Evolutionary conservation across 371 early-diverging fungal species (phyloP), one percentile per base, ranked within the genome.

Genomic region (Mortierella sp.): DNA sequence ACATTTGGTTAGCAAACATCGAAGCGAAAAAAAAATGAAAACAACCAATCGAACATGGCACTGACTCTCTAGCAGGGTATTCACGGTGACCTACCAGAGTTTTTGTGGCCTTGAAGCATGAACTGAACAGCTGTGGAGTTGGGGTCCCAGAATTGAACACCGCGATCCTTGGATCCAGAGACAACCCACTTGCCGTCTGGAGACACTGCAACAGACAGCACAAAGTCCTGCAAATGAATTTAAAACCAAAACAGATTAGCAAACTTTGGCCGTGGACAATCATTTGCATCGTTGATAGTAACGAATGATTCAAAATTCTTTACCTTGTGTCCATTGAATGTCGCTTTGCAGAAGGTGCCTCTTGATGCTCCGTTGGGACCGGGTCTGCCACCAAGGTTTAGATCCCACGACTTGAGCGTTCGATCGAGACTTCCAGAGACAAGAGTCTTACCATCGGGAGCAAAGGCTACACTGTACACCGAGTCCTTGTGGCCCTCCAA

Each of bases 81-180:
- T 0, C 19, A 29, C 22, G 6, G 19, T 13, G 4, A 45, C 67
- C 74, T 88, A 95, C 95, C 95, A 69, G 97, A 97, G 86, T 98
- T 98, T 87, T 97, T 97, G 85, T 99, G 99, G 52, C 99, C 99
- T 83, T 96, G 97, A 73, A 99, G 90, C 95, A 97, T 95, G 77
- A 97, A 96, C 86, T 95, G 95, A 40, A 94, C 92, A 68, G 92
- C 91, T 31, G 90, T 92, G 5, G 92, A 92, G 50, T 88, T 88
- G 34, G 95, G 95, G 88, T 98, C 97, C 98, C 98, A 98, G 86
- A 99, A 96, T 68, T 95, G 95, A 58, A 98, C 97, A 37, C 94
- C 92, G 64, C 98, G 94, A 85, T 99, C 99, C 85, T 99, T 99
- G 79, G 95, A 94, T 16, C 97, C 98, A 64, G 95, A 94, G 8